phyloP scores from a whole-genome alignment of 441 rosid species.

The Pelargonium citronellum region DNA sequence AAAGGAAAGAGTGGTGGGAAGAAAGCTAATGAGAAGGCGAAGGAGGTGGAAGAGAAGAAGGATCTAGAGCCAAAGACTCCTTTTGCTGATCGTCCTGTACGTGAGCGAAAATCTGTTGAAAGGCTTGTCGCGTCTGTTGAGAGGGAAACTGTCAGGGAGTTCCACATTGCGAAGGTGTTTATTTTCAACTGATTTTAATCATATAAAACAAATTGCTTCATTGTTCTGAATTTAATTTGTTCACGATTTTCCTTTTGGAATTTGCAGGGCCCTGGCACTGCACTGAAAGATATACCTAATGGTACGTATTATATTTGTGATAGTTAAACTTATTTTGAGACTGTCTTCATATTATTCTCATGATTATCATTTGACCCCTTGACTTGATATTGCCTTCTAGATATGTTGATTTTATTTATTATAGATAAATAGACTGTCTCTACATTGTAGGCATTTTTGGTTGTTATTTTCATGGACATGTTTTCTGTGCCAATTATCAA shows the following conservation, averaged over 20 bases:
- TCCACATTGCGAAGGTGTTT: conserved; percentile 74
- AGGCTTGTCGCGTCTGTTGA: conserved; percentile 83
- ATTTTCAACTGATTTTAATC: conserved; percentile 13
- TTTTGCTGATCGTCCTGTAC: conserved; percentile 72
- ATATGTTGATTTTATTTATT: background rate
- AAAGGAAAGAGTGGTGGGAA: conserved; percentile 36
- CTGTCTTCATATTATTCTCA: background rate
- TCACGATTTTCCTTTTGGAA: conserved; percentile 25
- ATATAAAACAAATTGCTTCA: background rate
- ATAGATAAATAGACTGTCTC: background rate
- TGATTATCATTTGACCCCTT: background rate
- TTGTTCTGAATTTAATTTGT: conserved; percentile 8
- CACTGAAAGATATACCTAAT: conserved; percentile 83
- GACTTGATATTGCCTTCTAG: background rate
- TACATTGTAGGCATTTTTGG: background rate
- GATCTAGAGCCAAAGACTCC: conserved; percentile 64
- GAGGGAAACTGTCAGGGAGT: conserved; percentile 60
- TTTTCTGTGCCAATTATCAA: background rate
- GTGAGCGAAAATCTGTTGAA: conserved; percentile 92
- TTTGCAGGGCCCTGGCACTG: conserved; percentile 81
- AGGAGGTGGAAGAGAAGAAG: conserved; percentile 30
- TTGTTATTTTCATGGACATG: background rate
- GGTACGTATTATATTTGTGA: conserved; percentile 41
- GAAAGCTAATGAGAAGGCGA: conserved; percentile 44
- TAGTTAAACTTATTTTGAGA: background rate